Evolutionary conservation across 768 basidiomycete genomes (phyloP).

Genomic region (Mycena amicta): DNA sequence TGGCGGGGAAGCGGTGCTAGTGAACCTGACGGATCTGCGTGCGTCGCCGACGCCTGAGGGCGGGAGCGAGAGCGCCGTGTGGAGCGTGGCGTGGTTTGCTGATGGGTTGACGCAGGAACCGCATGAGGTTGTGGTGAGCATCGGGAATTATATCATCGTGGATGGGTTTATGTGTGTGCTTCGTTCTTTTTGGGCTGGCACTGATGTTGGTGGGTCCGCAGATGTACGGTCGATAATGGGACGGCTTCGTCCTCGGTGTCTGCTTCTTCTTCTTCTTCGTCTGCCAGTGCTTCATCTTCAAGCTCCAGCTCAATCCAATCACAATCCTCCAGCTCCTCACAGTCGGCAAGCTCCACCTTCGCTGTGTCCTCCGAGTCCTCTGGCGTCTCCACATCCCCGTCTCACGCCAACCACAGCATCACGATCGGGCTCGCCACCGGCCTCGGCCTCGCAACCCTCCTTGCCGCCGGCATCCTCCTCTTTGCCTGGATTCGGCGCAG

Average conservation of each 20-base stretch:
- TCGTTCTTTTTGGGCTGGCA: neutral
- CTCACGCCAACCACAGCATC: neutral
- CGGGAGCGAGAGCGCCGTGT: neutral
- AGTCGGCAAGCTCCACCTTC: neutral
- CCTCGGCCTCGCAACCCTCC: neutral
- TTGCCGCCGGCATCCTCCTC: neutral
- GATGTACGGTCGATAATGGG: neutral
- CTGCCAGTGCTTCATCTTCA: neutral
- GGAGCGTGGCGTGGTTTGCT: neutral
- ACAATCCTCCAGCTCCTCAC: neutral
- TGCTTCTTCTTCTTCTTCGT: neutral
- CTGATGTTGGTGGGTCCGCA: neutral
- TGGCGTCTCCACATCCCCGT: neutral
- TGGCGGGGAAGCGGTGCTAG: neutral
- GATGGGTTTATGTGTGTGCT: slow-evolving; percentile 1
- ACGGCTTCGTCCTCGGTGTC: neutral
- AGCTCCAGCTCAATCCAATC: neutral
- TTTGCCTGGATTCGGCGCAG: neutral
- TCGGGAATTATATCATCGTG: neutral
- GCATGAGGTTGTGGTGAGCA: neutral
- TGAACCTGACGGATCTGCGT: neutral
- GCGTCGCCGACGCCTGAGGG: neutral
- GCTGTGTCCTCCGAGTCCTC: neutral
- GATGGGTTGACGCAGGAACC: neutral
- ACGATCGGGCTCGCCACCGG: neutral